These are phyloP conservation scores for Grosmannia serpens DNA, from an alignment of 2,329 filamentous ascomycete species.

Conservation along the genomic window DNA sequence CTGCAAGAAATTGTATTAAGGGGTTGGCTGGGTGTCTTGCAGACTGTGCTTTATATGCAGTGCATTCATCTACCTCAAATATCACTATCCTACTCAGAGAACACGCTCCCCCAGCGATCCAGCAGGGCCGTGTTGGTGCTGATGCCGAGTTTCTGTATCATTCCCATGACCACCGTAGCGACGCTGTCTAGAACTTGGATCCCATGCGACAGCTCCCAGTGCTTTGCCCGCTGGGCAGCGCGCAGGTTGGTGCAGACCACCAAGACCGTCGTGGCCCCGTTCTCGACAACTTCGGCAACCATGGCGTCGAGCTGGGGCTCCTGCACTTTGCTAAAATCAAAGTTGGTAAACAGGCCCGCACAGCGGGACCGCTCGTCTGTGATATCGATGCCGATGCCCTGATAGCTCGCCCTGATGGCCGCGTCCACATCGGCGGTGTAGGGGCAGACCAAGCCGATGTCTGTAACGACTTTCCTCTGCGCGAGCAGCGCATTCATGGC, in stretches of 20 bases:
- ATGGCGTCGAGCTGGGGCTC: constrained; percentile 14
- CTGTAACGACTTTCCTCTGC: background rate
- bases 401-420: constrained; percentile 24
- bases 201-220: constrained; percentile 25
- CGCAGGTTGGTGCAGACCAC: constrained; percentile 32
- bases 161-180: constrained; percentile 28
- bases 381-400: constrained; percentile 20
- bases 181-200: constrained; percentile 29
- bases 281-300: constrained; percentile 16
- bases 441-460: constrained; percentile 27
- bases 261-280: constrained; percentile 20
- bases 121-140: background rate
- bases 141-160: constrained; percentile 15
- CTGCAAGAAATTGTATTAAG: too few relatives aligned
- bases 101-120: background rate
- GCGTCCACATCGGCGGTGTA: constrained; percentile 28
- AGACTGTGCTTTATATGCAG: too few relatives aligned
- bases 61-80: too few relatives aligned
- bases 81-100: background rate
- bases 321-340: constrained; percentile 22
- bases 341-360: constrained; percentile 21
- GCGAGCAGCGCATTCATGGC: constrained; percentile 19
- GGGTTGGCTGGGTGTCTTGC: too few relatives aligned
- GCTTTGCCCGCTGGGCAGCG: constrained; percentile 24
- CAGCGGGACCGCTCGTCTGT: constrained; percentile 14